phyloP scores from a whole-genome alignment of 148 eudicot genomes.

The Nepenthes gracilis region DNA sequence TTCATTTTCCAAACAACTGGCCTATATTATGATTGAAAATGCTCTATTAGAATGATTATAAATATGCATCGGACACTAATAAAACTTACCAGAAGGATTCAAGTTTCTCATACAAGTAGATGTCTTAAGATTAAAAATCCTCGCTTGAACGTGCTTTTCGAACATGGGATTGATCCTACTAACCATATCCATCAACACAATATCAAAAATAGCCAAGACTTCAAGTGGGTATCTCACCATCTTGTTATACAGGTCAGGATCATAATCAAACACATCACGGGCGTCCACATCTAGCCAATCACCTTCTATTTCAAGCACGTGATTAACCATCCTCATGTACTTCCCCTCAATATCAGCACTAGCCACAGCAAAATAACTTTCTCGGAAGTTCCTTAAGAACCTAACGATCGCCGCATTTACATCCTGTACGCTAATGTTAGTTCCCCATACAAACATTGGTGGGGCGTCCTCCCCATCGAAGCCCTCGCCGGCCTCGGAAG shows the following conservation, averaged over 20 bases:
- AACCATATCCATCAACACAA: conserved; percentile 90
- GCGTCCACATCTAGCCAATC: conserved; percentile 91
- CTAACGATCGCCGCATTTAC: conserved; percentile 68
- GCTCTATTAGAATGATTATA: no score
- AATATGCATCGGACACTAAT: no score
- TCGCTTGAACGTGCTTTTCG: conserved; percentile 87
- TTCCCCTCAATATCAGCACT: conserved; percentile 63
- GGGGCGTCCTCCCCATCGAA: conserved; percentile 62
- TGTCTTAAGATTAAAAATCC: conserved; percentile 70
- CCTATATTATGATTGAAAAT: no score
- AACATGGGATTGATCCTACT: conserved; percentile 53
- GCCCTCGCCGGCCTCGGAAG: conserved; percentile 71
- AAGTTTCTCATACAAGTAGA: conserved; percentile 87
- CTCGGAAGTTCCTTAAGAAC: conserved; percentile 73
- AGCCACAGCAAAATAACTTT: conserved; percentile 14
- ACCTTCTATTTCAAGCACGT: conserved; percentile 78
- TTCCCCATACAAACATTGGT: conserved; percentile 92
- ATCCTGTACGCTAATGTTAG: conserved; percentile 88
- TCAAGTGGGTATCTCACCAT: conserved; percentile 98
- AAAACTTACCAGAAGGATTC: conserved; percentile 77
- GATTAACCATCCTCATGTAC: conserved; percentile 57
- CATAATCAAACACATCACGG: conserved; percentile 77
- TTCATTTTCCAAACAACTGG: not conserved
- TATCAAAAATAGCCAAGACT: conserved; percentile 92
- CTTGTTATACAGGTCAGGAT: conserved; percentile 75